Conservation (phyloP, 495 filamentous ascomycete genomes). For the Tuber magnatum region DNA sequence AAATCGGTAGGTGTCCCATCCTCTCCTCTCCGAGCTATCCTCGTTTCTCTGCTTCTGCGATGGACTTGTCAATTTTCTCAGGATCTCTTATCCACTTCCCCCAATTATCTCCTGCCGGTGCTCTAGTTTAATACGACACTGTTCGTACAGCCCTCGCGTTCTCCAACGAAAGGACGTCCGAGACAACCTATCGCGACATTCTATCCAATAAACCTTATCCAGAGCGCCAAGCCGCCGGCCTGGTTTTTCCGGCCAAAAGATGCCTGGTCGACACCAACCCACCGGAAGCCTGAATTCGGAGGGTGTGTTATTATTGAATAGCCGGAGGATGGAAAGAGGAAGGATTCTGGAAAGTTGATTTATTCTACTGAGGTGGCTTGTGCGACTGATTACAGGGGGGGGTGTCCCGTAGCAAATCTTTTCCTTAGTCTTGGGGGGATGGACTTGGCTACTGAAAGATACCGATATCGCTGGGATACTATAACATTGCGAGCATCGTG, state of each 20-base stretch:
- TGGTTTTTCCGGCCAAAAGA: background rate
- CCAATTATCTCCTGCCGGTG: background rate
- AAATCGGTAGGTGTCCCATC: background rate
- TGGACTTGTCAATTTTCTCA: background rate
- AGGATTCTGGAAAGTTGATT: background rate
- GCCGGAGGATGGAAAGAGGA: background rate
- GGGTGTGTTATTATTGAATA: background rate
- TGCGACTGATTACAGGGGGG: background rate
- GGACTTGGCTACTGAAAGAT: background rate
- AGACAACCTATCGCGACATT: background rate
- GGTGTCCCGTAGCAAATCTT: background rate
- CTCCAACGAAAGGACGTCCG: background rate
- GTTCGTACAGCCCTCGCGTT: background rate
- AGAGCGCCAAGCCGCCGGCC: background rate
- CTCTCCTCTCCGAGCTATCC: background rate
- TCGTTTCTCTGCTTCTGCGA: background rate
- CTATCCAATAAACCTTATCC: background rate
- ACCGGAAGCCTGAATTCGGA: background rate
- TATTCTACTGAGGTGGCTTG: background rate
- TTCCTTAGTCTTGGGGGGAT: background rate
- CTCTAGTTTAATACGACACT: background rate
- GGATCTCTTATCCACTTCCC: background rate
- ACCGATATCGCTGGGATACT: background rate
- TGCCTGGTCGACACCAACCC: background rate
- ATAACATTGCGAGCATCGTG: background rate